These are phyloP conservation scores for Rachicladosporium sp. DNA, from an alignment of 2,329 filamentous ascomycete species.

Conservation along the genomic window DNA sequence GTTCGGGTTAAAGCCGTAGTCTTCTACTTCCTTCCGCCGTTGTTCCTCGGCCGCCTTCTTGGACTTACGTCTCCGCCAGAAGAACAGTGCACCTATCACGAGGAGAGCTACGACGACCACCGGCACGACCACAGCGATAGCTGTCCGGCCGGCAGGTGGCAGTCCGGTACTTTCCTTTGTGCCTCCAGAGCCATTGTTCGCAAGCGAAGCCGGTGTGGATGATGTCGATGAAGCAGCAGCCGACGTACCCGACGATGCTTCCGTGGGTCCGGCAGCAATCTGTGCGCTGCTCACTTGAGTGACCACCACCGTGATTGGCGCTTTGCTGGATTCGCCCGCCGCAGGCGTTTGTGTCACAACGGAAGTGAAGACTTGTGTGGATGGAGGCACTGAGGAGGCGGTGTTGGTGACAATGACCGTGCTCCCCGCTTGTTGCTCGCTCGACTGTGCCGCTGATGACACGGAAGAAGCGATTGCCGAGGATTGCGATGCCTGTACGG, in stretches of 20 bases:
- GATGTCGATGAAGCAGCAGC: constrained; percentile 4
- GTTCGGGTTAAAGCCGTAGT: constrained; percentile 97
- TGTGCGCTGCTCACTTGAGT: constrained; percentile 6
- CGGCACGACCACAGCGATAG: constrained; percentile 86
- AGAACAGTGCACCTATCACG: constrained; percentile 61
- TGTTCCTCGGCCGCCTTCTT: constrained; percentile 76
- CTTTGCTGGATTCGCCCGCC: constrained; percentile 3
- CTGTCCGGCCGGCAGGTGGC: constrained; percentile 58
- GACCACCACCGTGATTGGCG: constrained; percentile 14
- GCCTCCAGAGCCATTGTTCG: constrained; percentile 5
- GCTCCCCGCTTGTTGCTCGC: not conserved
- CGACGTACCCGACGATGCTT: constrained; percentile 1
- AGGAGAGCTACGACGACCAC: constrained; percentile 78
- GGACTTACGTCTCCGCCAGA: constrained; percentile 82
- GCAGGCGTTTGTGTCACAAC: constrained; percentile 11
- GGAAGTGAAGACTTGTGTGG: constrained; percentile 14
- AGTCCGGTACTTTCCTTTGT: constrained; percentile 33
- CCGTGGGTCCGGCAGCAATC: constrained; percentile 2
- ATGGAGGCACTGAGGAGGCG: constrained; percentile 9
- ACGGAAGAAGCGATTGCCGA: constrained; percentile 11
- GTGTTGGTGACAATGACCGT: constrained; percentile 9
- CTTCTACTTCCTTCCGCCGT: constrained; percentile 88
- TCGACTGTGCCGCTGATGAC: constrained; percentile 5
- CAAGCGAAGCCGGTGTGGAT: constrained; percentile 10
- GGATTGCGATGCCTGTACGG: constrained; percentile 7